Percentiles rank a stretch among this genome's conserved stretches.
Conservation (phyloP, 2,329 filamentous ascomycete species). For the Grosmannia serpens region DNA sequence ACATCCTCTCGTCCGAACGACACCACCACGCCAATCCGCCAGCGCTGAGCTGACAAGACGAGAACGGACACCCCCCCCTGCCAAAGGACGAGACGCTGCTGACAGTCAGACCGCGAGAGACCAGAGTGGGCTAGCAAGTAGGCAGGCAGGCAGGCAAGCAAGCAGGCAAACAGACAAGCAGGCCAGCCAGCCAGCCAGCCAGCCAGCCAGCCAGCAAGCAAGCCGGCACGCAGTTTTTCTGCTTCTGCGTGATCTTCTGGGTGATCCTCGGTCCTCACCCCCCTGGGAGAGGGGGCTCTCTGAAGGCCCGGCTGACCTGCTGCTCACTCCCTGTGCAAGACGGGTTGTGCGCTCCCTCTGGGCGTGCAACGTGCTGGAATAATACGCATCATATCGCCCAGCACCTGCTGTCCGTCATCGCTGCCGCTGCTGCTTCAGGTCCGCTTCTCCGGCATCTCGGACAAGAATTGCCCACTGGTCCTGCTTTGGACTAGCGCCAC, state of each 20-base stretch:
- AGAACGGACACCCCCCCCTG: not conserved
- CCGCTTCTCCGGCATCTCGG: not conserved
- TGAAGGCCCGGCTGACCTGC: not conserved
- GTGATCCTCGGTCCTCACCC: too few species aligned
- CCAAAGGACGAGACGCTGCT: not conserved
- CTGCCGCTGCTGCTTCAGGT: not conserved
- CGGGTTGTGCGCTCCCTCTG: not conserved
- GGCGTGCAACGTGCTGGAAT: not conserved
- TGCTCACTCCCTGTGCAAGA: not conserved
- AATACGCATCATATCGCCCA: not conserved
- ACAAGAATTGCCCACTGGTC: not conserved
- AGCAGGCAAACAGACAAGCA: too few species aligned
- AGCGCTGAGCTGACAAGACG: not conserved
- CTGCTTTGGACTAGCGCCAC: not conserved
- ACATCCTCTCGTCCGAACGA: conserved; percentile 4
- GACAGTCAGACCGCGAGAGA: not conserved
- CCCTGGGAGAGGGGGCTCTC: too few species aligned
- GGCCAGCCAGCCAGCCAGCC: too few species aligned
- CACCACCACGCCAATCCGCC: not conserved
- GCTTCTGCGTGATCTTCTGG: too few species aligned
- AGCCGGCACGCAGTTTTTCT: too few species aligned
- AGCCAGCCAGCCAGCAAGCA: too few species aligned
- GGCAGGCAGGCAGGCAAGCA: too few species aligned
- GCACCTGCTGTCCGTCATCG: not conserved
- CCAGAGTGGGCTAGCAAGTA: too few species aligned